Evolutionary conservation across 345 rosid species (phyloP).

Genomic region (Erucastrum elatum): DNA sequence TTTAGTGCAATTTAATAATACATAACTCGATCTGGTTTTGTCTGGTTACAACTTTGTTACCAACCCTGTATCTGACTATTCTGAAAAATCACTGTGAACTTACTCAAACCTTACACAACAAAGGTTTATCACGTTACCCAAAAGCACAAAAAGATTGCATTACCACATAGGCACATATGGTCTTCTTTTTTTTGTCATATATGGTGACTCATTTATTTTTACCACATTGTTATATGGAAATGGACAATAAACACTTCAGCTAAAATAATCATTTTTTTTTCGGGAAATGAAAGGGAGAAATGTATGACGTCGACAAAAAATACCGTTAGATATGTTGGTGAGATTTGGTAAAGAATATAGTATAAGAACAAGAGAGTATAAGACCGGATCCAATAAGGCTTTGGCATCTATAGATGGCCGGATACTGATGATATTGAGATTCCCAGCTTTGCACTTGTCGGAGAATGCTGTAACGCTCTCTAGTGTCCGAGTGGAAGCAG

Average conservation of each 20-base stretch:
- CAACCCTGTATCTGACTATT: not conserved
- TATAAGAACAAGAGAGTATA: not conserved
- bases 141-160: not conserved
- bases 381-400: conserved; percentile 55
- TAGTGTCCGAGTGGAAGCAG: conserved; percentile 61
- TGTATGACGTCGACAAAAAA: not conserved
- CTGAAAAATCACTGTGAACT: not conserved
- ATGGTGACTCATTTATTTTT: not conserved
- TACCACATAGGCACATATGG: conserved; percentile 3
- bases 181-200: not conserved
- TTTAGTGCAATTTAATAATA: not conserved
- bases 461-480: conserved; percentile 53
- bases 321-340: not conserved
- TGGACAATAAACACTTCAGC: not conserved
- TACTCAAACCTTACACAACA: not conserved
- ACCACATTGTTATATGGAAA: not conserved
- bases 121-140: not conserved
- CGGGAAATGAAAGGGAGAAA: not conserved
- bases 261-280: not conserved
- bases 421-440: conserved; percentile 66
- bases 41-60: not conserved
- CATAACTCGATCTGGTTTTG: not conserved
- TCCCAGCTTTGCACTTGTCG: conserved; percentile 69
- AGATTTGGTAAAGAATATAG: not conserved
- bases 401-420: conserved; percentile 46